Conservation (phyloP, 1,139 yeast genomes). For the Blastobotrys raffinosifermentans region DNA sequence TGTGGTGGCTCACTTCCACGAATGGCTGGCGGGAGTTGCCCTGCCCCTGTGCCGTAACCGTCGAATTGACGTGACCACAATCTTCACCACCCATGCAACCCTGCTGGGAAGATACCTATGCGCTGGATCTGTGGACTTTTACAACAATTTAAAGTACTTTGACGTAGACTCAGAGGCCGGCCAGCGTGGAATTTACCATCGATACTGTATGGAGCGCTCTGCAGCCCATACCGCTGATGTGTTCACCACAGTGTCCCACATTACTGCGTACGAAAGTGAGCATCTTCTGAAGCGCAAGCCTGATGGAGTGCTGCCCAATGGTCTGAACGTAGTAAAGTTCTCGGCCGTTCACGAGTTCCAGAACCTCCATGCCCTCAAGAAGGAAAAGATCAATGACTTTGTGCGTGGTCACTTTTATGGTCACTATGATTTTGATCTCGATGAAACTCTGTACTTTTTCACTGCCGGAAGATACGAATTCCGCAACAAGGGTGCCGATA, state of each 20-base stretch:
- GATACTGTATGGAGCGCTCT: conserved; percentile 94
- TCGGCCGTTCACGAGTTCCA: conserved; percentile 98
- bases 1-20: conserved; percentile 91
- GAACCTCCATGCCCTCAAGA: conserved; percentile 85
- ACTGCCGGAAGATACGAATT: conserved; percentile 97
- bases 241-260: conserved; percentile 94
- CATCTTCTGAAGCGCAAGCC: conserved; percentile 92
- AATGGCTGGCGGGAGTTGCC: conserved; percentile 97
- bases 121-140: conserved; percentile 94
- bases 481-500: conserved; percentile 94
- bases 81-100: conserved; percentile 97
- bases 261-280: conserved; percentile 92
- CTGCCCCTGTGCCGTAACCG: conserved; percentile 88
- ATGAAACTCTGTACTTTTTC: conserved; percentile 88
- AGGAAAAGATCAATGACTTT: conserved; percentile 89
- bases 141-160: conserved; percentile 81
- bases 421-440: conserved; percentile 88
- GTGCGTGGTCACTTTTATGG: conserved; percentile 97
- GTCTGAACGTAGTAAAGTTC: conserved; percentile 90
- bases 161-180: conserved; percentile 99
- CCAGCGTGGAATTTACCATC: conserved; percentile 91
- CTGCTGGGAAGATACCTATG: conserved; percentile 89
- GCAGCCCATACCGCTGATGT: conserved; percentile 97
- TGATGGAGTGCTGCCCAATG: conserved; percentile 96
- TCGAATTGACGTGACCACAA: conserved; percentile 87